Base-by-base conservation (phyloP, 2,329 filamentous ascomycete species). In the Trichoderma breve region DNA sequence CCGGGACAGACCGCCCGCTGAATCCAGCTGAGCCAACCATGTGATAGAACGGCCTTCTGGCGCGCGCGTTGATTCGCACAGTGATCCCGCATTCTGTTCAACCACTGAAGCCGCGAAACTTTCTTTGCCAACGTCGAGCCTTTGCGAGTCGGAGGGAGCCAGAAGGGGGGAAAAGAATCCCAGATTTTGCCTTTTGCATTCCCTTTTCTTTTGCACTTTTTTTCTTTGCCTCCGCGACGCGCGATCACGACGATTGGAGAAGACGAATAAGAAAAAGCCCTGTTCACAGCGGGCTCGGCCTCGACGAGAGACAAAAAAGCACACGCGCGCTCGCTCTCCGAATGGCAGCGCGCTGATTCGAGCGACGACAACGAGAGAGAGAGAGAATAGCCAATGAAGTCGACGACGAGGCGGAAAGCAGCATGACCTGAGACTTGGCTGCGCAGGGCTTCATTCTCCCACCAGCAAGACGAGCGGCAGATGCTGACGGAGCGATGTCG, bases 401-500 rank as follows among this genome's bases (percentile, higher is more conserved):
- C 57, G 66, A 53, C 28, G 18, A 70, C 28, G 11, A 70, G 24
- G 60, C 55, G 63, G 64, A 62, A 51, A 72, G 70, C 70, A 72
- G 70, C 70, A 72, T 72, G 70, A 72, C 70, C 69, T 72, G 70
- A 72, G 57, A 69, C 64, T 69, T 72, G 26, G 53, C 55, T 43
- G 70, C 36, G 64, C 70, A 65, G 57, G 32, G 55, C 53, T 39
- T 65, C 70, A 39, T 68, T 58, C 64, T 68, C 55, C 53, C 57
- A 72, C 51, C 73, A 72, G 70, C 73, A 68, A 70, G 34, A 68
- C 53, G 26, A 64, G 62, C 61, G 64, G 55, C 70, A 57, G 70
- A 79, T 72, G 72, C 65, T 72, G 72, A 73, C 64, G 63, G 70
- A 39, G 72, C 69, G 64, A 73, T 82, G 78, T 79, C 77, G 74